Conservation (phyloP, 306 rosid genomes). For the Gleditsia sinensis region DNA sequence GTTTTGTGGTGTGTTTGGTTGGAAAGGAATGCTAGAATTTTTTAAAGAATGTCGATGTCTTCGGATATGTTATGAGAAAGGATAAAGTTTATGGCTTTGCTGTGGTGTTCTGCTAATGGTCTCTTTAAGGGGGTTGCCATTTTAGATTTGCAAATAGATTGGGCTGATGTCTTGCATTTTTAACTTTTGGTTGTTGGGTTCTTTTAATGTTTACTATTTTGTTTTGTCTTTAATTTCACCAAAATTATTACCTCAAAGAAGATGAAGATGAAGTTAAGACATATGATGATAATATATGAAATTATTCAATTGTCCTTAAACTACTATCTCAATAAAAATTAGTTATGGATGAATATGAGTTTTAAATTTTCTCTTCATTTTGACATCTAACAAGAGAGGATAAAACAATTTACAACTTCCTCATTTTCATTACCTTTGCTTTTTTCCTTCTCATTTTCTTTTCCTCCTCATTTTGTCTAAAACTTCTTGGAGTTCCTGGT, state of each 20-base stretch:
- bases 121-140: too few relatives aligned
- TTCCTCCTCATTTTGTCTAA: neutral
- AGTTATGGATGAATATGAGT: neutral
- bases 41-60: too few relatives aligned
- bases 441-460: neutral
- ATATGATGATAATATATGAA: neutral
- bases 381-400: neutral
- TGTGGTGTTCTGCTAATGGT: too few relatives aligned
- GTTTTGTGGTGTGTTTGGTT: too few relatives aligned
- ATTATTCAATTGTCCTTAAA: neutral
- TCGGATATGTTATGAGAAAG: too few relatives aligned
- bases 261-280: neutral
- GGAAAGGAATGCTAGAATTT: too few relatives aligned
- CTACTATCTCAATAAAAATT: neutral
- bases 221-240: neutral
- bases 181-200: too few relatives aligned
- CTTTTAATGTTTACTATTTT: too few relatives aligned
- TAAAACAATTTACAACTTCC: neutral
- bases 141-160: too few relatives aligned
- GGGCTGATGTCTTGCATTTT: too few relatives aligned
- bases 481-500: neutral
- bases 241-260: neutral
- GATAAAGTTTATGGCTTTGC: too few relatives aligned
- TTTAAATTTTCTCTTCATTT: neutral
- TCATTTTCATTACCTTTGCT: neutral